Evolutionary conservation across 305 asterid species (phyloP).

Genomic region (Fraxinus xanthoxyloides): DNA sequence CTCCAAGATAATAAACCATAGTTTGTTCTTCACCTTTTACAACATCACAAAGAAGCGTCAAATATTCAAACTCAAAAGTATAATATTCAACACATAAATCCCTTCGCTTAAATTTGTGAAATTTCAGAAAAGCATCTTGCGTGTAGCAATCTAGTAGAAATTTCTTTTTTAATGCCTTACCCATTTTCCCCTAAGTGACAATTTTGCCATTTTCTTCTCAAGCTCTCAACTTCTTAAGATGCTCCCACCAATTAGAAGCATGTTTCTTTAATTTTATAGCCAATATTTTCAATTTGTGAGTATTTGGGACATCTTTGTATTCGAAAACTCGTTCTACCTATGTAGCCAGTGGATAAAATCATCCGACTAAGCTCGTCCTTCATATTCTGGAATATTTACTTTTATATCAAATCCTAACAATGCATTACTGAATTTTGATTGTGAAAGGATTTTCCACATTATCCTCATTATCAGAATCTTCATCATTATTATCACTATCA

Average conservation of each 20-base stretch:
- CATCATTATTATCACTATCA: too few relatives aligned
- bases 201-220: neutral
- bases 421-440: neutral
- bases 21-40: too few relatives aligned
- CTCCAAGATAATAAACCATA: too few relatives aligned
- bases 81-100: too few relatives aligned
- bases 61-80: too few relatives aligned
- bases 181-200: neutral
- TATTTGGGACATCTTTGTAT: neutral
- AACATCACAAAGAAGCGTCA: too few relatives aligned
- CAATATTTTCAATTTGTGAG: neutral
- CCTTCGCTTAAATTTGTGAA: too few relatives aligned
- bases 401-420: neutral
- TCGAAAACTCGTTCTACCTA: neutral
- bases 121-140: too few relatives aligned
- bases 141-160: too few relatives aligned
- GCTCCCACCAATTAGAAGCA: neutral
- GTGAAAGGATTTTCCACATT: neutral
- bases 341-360: neutral
- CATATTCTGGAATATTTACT: neutral
- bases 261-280: neutral
- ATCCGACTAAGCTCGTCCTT: neutral
- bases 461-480: neutral
- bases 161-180: neutral
- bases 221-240: neutral